Conservation (phyloP, 257 asterid genomes). For the Rubia yunnanensis region DNA sequence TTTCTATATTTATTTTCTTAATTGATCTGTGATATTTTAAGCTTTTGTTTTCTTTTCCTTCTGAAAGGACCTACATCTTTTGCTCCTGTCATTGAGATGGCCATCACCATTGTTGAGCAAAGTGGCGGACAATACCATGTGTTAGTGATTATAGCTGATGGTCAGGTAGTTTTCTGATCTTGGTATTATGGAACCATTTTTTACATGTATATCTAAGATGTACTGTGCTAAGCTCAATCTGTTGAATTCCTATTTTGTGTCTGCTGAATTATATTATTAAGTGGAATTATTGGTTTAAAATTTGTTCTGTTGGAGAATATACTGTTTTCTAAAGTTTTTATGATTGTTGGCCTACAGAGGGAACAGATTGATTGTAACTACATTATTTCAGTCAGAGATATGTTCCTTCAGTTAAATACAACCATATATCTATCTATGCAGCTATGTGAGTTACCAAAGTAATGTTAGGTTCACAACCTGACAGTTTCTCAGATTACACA, state of each 20-base stretch:
- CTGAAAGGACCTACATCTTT: constrained; percentile 84
- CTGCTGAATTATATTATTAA: background rate
- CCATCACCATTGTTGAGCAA: constrained; percentile 77
- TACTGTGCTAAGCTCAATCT: background rate
- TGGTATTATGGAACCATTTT: background rate
- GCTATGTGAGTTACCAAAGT: background rate
- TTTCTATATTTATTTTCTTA: background rate
- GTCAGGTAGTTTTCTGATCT: constrained; percentile 45
- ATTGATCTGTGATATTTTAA: constrained; percentile 4
- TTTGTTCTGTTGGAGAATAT: background rate
- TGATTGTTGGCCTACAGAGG: background rate
- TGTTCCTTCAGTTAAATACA: background rate
- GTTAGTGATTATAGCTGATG: constrained; percentile 78
- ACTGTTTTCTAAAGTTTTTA: background rate
- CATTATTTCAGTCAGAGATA: background rate
- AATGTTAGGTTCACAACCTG: background rate
- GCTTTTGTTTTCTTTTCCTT: constrained; percentile 3
- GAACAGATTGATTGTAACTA: background rate
- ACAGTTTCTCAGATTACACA: background rate
- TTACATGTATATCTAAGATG: background rate
- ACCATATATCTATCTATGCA: background rate
- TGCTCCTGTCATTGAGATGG: constrained; percentile 86
- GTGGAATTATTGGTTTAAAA: background rate
- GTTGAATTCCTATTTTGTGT: background rate
- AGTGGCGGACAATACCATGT: constrained; percentile 95